phyloP scores from a whole-genome alignment of 129 eudicot species.

The Gnaphalium uliginosum region DNA sequence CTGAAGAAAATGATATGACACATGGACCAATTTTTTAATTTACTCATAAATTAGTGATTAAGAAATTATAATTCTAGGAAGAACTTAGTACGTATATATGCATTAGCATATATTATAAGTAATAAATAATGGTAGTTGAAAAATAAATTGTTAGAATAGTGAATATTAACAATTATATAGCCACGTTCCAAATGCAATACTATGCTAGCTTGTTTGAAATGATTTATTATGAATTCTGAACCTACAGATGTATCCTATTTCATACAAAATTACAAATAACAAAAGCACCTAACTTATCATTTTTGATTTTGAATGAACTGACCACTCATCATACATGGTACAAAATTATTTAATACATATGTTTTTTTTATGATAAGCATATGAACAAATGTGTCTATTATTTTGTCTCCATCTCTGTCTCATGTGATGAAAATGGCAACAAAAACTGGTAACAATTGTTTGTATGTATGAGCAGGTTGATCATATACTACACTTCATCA shows the following conservation, averaged over 20 bases:
- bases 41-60: too few relatives aligned
- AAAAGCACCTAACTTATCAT: background rate
- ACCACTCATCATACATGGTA: slow-evolving; percentile 12
- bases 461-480: background rate
- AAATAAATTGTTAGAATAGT: slow-evolving; percentile 15
- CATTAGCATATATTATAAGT: background rate
- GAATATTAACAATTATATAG: background rate
- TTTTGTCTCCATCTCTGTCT: slow-evolving; percentile 1
- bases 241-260: slow-evolving; percentile 13
- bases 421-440: background rate
- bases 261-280: slow-evolving; percentile 13
- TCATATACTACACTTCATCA: background rate
- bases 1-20: too few relatives aligned
- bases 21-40: too few relatives aligned
- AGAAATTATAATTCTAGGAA: too few relatives aligned
- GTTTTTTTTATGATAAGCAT: background rate
- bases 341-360: background rate
- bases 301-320: slow-evolving; percentile 2
- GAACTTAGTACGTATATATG: too few relatives aligned
- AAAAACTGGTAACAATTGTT: background rate
- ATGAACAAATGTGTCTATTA: slow-evolving; percentile 1
- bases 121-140: background rate
- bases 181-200: slow-evolving; percentile 19
- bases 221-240: slow-evolving; percentile 2
- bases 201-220: slow-evolving; percentile 7